Conservation (phyloP, 176 grass and related monocot genomes). For the Coix lacrymajobi region DNA sequence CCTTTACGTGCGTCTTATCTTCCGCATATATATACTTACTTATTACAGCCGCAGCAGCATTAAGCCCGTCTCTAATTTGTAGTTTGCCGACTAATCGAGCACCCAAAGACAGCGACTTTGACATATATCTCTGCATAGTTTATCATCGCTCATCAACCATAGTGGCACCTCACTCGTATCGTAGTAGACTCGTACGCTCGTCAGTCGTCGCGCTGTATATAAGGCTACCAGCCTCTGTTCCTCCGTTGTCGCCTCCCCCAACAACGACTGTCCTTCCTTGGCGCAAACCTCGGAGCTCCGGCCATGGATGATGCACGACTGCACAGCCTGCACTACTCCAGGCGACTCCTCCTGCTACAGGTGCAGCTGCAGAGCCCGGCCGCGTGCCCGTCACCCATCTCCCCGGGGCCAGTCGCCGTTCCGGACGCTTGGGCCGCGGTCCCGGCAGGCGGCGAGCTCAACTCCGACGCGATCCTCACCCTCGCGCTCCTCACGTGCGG, state of each 20-base stretch:
- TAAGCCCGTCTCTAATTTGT: not conserved
- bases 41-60: not conserved
- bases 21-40: no score
- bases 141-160: not conserved
- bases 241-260: not conserved
- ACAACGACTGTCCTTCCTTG: not conserved
- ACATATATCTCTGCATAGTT: not conserved
- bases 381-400: not conserved
- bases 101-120: not conserved
- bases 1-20: constrained; percentile 13
- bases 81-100: not conserved
- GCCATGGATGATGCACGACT: constrained; percentile 18
- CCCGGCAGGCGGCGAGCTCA: not conserved
- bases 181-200: not conserved
- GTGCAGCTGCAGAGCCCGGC: not conserved
- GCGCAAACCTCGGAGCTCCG: not conserved
- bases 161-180: not conserved
- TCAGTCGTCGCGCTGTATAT: not conserved
- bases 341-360: not conserved
- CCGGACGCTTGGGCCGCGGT: not conserved
- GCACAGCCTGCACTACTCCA: not conserved
- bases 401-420: not conserved
- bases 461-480: constrained; percentile 23
- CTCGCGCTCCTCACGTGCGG: constrained; percentile 55
- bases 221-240: not conserved